Evolutionary conservation across 176 grass and related monocot species (phyloP), one percentile per base, ranked within the genome.

Genomic region (Aegilops longissima): DNA sequence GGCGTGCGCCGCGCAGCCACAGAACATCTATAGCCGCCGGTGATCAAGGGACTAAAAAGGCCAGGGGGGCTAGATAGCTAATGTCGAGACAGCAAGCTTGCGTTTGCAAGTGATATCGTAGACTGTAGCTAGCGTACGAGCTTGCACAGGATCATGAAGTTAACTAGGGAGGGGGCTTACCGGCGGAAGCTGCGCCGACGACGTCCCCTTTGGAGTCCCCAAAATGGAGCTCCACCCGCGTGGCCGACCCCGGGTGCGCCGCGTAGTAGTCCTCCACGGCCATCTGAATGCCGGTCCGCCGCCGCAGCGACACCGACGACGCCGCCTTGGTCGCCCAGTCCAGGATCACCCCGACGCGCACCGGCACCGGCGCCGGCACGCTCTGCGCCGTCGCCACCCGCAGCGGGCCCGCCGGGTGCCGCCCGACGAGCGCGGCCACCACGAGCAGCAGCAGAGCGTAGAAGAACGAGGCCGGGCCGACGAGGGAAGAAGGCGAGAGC

Each of bases 211-310:
- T 33, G 2, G 93, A 92, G 83, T 95, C 83, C 56, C 69, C 70
- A 34, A 86, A 86, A 14, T 66, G 33, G 12, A 88, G 88, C 40
- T 27, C 63, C 5, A 92, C 18, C 70, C 93, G 62, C 3, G 88
- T 35, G 27, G 31, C 35, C 85, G 84, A 88, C 1, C 23, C 58
- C 0, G 85, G 67, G 66, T 59, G 33, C 33, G 13, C 58, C 13
- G 83, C 88, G 85, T 95, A 95, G 80, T 92, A 95, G 51, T 95
- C 93, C 21, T 92, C 90, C 59, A 89, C 27, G 1, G 93, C 84
- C 93, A 95, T 89, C 66, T 45, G 14, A 47, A 93, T 87, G 74
- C 72, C 87, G 1, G 81, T 72, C 56, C 66, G 76, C 77, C 73
- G 36, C 78, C 84, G 66, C 83, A 61, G 81, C 38, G 89, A 91